Evolutionary conservation across 2,329 filamentous ascomycete species (phyloP).

Genomic region (Trichoderma aggressivum): DNA sequence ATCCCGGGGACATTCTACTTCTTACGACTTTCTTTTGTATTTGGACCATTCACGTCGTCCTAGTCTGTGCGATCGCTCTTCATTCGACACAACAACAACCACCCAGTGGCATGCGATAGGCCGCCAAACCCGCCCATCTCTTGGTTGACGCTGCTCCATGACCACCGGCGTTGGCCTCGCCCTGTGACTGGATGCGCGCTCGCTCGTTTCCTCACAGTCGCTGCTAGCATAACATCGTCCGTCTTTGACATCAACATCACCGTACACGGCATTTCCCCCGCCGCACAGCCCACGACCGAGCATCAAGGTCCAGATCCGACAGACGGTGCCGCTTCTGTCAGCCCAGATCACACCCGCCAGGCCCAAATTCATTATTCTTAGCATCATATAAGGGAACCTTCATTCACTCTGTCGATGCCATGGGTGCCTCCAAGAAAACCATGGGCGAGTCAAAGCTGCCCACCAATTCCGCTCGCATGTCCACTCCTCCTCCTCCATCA

Average conservation of each 20-base stretch:
- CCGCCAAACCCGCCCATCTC: background rate
- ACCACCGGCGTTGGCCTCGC: background rate
- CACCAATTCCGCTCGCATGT: slow-evolving; percentile 36
- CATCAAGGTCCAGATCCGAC: slow-evolving; percentile 7
- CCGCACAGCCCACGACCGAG: background rate
- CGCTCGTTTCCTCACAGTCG: background rate
- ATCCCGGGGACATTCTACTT: background rate
- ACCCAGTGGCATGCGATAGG: slow-evolving; percentile 16
- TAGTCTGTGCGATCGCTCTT: slow-evolving; percentile 2
- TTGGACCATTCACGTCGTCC: background rate
- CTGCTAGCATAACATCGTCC: slow-evolving; percentile 2
- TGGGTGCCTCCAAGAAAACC: slow-evolving; percentile 33
- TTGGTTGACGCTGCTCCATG: slow-evolving; percentile 1
- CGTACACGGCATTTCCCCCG: background rate
- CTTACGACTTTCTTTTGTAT: slow-evolving; percentile 5
- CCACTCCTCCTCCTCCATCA: slow-evolving; percentile 44
- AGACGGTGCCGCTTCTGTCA: slow-evolving; percentile 13
- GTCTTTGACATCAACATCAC: slow-evolving; percentile 4
- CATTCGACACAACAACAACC: background rate
- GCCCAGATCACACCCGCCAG: background rate
- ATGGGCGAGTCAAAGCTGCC: slow-evolving; percentile 33
- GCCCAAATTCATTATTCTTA: background rate
- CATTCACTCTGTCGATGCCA: slow-evolving; percentile 28
- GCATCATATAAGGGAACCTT: background rate
- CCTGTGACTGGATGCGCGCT: slow-evolving; percentile 10